A percentile compares a stretch with the other conserved stretches of the same genome.
These are phyloP conservation scores for Aphanoascus verrucosus DNA, from an alignment of 2,329 filamentous ascomycete genomes.

Conservation along the genomic window DNA sequence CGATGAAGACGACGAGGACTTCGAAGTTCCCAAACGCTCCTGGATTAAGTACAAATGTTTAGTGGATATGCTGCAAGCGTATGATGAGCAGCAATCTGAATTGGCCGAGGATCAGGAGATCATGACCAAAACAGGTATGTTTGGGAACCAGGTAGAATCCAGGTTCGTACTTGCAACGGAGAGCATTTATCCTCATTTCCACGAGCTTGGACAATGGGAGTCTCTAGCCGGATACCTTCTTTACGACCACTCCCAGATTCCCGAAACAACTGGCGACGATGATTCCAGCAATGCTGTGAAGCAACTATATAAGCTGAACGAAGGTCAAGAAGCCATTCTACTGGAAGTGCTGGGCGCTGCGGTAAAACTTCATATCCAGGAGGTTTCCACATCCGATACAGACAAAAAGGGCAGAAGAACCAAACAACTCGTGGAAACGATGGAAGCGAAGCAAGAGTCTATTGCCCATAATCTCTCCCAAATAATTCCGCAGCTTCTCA, in stretches of 20 bases:
- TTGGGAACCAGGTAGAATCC: conserved; percentile 60
- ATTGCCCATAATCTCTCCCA: conserved; percentile 66
- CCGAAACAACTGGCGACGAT: conserved; percentile 43
- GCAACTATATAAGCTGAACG: conserved; percentile 59
- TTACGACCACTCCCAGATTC: conserved; percentile 70
- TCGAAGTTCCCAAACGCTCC: conserved; percentile 61
- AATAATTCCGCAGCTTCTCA: conserved; percentile 73
- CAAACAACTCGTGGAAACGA: conserved; percentile 51
- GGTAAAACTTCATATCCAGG: conserved; percentile 62
- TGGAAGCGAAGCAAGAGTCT: conserved; percentile 57
- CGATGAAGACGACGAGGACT: conserved; percentile 54
- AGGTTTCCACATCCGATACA: conserved; percentile 51
- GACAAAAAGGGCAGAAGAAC: conserved; percentile 47
- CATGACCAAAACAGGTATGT: conserved; percentile 21
- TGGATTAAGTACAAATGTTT: conserved; percentile 92
- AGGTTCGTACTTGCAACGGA: conserved; percentile 78
- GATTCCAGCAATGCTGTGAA: conserved; percentile 56
- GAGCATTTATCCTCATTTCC: conserved; percentile 69
- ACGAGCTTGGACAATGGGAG: conserved; percentile 78
- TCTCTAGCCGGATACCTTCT: conserved; percentile 79
- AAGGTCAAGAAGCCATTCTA: conserved; percentile 71
- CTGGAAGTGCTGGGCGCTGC: conserved; percentile 77
- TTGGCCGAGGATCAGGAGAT: conserved; percentile 20
- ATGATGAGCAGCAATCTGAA: conserved; percentile 54
- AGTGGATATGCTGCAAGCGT: conserved; percentile 69